Conservation (phyloP, 179 eudicot genomes). For the Vitellaria paradoxa region DNA sequence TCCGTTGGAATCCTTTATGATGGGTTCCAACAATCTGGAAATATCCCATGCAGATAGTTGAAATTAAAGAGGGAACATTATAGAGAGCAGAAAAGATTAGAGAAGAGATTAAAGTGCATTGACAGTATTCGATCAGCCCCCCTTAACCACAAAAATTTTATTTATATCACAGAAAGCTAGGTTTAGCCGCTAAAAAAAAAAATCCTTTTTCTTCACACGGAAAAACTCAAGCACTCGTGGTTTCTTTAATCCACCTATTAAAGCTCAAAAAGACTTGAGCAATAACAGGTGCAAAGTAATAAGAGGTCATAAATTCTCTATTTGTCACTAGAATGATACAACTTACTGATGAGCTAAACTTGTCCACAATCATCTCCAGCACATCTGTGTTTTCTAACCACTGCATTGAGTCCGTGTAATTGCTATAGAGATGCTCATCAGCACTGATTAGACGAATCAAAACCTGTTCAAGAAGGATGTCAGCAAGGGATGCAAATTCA, state of each 20-base stretch:
- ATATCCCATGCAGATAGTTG: too few relatives aligned
- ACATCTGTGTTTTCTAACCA: conserved; percentile 94
- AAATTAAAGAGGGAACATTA: too few relatives aligned
- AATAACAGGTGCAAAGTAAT: not conserved
- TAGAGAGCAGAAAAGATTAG: too few relatives aligned
- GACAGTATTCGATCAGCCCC: too few relatives aligned
- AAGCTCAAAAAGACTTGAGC: not conserved
- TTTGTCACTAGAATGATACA: conserved; percentile 1
- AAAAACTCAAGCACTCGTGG: not conserved
- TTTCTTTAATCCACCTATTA: not conserved
- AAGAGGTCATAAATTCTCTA: not conserved
- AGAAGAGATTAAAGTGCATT: too few relatives aligned
- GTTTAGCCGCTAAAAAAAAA: too few relatives aligned
- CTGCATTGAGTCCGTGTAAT: conserved; percentile 70
- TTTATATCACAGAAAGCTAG: too few relatives aligned
- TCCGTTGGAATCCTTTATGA: too few relatives aligned
- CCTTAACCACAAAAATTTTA: too few relatives aligned
- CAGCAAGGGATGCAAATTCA: conserved; percentile 20
- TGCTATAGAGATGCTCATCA: conserved; percentile 85
- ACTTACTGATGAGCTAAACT: conserved; percentile 94
- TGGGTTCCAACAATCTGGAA: too few relatives aligned
- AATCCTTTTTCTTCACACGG: too few relatives aligned
- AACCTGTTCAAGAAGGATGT: conserved; percentile 52
- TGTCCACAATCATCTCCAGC: conserved; percentile 92
- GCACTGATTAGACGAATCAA: conserved; percentile 94